Evolutionary conservation across 1,284 basidiomycete genomes (phyloP).

Genomic region (Sporisorium sorghi): DNA sequence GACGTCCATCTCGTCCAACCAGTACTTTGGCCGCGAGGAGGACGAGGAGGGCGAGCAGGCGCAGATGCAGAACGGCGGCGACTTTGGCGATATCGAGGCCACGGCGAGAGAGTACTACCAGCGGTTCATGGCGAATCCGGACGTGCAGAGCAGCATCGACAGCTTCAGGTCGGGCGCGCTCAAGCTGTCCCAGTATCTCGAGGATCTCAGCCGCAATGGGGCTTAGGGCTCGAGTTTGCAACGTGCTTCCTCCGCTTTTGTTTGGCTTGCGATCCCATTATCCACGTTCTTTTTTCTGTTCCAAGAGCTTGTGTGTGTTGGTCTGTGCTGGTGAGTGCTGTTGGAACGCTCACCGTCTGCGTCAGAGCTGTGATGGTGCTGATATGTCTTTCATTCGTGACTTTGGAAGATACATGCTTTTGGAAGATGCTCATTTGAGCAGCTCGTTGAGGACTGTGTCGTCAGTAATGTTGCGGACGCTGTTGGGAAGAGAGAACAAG

Average conservation of each 20-base stretch:
- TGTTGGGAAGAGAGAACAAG: constrained; percentile 8
- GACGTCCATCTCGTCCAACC: constrained; percentile 85
- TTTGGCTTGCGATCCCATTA: constrained; percentile 14
- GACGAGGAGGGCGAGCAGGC: constrained; percentile 74
- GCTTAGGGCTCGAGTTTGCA: constrained; percentile 24
- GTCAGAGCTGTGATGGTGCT: neutral
- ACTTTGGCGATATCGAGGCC: constrained; percentile 64
- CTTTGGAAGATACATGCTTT: constrained; percentile 26
- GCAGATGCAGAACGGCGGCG: constrained; percentile 45
- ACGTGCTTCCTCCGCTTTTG: constrained; percentile 4
- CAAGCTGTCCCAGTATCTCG: constrained; percentile 67
- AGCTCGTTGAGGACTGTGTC: constrained; percentile 61
- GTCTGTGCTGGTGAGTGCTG: no score
- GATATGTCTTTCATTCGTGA: neutral
- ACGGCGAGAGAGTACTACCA: constrained; percentile 66
- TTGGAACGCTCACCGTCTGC: neutral
- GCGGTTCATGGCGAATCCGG: constrained; percentile 68
- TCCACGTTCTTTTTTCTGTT: constrained; percentile 1
- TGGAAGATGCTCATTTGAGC: constrained; percentile 34
- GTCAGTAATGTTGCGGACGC: constrained; percentile 60
- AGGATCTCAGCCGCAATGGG: constrained; percentile 67
- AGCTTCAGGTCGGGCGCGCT: constrained; percentile 65
- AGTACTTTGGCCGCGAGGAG: constrained; percentile 84
- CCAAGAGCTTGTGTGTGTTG: no score
- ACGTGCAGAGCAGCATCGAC: constrained; percentile 68